Evolutionary conservation across 2,329 filamentous ascomycete species (phyloP).

Genomic region (Rhinocladiella mackenziei): DNA sequence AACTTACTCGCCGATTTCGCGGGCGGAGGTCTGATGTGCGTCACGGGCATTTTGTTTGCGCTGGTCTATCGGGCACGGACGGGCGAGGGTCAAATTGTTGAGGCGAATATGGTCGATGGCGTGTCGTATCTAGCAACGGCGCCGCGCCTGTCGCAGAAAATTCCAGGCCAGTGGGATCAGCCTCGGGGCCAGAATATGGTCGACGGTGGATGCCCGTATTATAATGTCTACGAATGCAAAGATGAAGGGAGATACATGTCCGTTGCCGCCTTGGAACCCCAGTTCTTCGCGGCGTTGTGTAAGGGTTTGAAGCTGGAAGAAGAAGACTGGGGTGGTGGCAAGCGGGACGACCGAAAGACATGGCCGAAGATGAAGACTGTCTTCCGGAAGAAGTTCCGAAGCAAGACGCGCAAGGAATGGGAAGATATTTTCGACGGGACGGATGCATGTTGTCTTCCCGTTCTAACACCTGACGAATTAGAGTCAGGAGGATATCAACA

Average conservation of each 20-base stretch:
- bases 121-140: constrained; percentile 73
- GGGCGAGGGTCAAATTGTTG: constrained; percentile 79
- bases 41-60: constrained; percentile 77
- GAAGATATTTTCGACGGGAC: constrained; percentile 81
- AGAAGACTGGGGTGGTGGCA: constrained; percentile 41
- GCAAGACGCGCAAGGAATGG: constrained; percentile 73
- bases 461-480: constrained; percentile 71
- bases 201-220: constrained; percentile 82
- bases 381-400: constrained; percentile 62
- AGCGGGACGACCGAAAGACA: constrained; percentile 56
- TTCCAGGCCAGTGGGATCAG: constrained; percentile 57
- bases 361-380: constrained; percentile 65
- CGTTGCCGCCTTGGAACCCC: constrained; percentile 84
- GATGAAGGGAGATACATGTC: constrained; percentile 72
- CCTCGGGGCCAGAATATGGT: constrained; percentile 71
- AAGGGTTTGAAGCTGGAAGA: constrained; percentile 51
- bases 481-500: constrained; percentile 53
- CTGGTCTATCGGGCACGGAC: constrained; percentile 55
- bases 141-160: constrained; percentile 64
- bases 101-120: constrained; percentile 97
- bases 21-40: constrained; percentile 77
- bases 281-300: constrained; percentile 70
- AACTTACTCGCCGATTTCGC: constrained; percentile 94
- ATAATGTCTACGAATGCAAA: constrained; percentile 80
- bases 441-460: constrained; percentile 88